Conservation (phyloP, 2,329 filamentous ascomycete genomes). For the Gliomastix tumulicola region DNA sequence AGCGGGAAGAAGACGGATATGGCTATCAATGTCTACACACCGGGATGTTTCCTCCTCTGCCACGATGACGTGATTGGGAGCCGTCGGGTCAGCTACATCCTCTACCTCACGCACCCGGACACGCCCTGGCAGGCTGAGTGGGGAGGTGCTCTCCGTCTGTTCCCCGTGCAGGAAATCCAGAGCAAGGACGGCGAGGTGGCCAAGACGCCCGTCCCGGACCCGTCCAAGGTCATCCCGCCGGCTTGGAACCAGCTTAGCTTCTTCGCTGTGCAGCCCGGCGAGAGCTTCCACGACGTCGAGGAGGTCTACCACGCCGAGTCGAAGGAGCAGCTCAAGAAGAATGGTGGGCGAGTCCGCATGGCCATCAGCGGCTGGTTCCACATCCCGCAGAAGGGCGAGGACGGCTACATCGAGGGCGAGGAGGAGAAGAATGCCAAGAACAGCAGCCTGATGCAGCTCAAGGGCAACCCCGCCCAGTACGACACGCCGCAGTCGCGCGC, state of each 20-base stretch:
- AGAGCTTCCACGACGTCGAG: constrained; percentile 98
- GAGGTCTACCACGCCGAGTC: constrained; percentile 77
- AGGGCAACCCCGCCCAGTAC: constrained; percentile 85
- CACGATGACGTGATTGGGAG: constrained; percentile 99
- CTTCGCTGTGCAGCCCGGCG: constrained; percentile 96
- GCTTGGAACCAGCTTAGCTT: constrained; percentile 98
- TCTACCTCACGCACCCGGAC: constrained; percentile 92
- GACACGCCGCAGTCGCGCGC: constrained; percentile 67
- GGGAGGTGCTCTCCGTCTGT: constrained; percentile 87
- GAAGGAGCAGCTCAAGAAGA: constrained; percentile 53
- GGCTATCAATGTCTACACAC: constrained; percentile 98
- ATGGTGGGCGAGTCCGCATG: constrained; percentile 82
- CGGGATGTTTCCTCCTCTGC: constrained; percentile 89
- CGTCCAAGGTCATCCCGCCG: constrained; percentile 77
- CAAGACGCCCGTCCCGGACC: constrained; percentile 73
- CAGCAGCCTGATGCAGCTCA: constrained; percentile 86
- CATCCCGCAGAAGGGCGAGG: constrained; percentile 90
- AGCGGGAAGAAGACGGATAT: constrained; percentile 96
- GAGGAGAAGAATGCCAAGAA: constrained; percentile 85
- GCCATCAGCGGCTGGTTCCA: constrained; percentile 99
- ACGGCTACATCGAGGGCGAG: constrained; percentile 80
- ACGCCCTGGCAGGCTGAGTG: constrained; percentile 83
- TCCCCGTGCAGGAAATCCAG: constrained; percentile 60
- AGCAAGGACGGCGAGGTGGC: constrained; percentile 63
- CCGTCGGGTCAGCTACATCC: constrained; percentile 89